Evolutionary conservation across 768 basidiomycete species (phyloP), one percentile per base, ranked within the genome.

Genomic region (Boletus vermiculosoides): DNA sequence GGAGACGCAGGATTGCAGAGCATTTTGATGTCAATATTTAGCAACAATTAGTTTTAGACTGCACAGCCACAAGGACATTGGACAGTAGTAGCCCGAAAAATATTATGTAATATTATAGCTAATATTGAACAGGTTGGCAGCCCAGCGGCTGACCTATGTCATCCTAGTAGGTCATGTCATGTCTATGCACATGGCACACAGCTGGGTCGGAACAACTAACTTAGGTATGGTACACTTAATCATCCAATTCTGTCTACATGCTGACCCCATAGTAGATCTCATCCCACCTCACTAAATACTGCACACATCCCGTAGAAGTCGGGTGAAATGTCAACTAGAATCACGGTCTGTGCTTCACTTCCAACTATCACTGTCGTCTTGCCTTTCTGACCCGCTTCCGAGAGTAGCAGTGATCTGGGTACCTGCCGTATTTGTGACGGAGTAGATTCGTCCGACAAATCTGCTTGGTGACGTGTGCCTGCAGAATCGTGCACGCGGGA

Each of bases 161-260:
- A n/a, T n/a, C n/a, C n/a, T n/a, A n/a, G n/a, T 90, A 77, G 55
- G 16, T 51, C 15, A 12, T 12, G 16, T 25, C 49, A n/a, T 42
- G 46, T 18, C 28, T 18, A 28, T 10, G 4, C 18, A 37, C 23
- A 20, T 40, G 39, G 9, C n/a, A 20, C 11, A 37, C 2, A 2
- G 9, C 42, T 1, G 31, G 33, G 37, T 15, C 30, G 11, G 23
- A 44, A 40, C 20, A 9, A 25, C 25, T 25, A 25, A 25, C n/a
- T 28, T 28, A 34, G 44, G 46, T n/a, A 62, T 12, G 52, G 33
- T 50, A 45, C 36, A 50, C 20, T 28, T n/a, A 8, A 28, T 40
- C 25, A 23, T 42, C n/a, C 5, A 51, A 12, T 39, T 22, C 15
- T 25, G 12, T 50, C 28, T 36, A 36, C 30, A 42, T 40, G 22